A percentile compares a stretch with the other conserved stretches of the same genome.
Conservation (phyloP, 1,284 basidiomycete species). For the Xerocomus minutiporus region DNA sequence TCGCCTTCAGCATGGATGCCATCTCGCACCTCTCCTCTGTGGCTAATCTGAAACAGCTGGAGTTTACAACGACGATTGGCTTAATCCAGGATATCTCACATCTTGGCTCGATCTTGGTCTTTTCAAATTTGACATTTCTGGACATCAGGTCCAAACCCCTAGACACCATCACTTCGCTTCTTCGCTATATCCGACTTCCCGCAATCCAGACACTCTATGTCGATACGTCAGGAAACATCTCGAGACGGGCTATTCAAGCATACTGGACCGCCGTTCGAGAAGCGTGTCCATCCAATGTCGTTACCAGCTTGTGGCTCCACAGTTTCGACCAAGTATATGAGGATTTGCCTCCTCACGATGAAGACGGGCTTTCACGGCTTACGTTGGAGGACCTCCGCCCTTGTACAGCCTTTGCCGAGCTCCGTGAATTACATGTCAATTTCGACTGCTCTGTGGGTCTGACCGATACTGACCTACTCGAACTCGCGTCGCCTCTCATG, state of each 20-base stretch:
- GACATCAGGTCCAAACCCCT: neutral
- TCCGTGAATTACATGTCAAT: neutral
- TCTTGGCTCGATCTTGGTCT: neutral
- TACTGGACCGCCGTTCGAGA: neutral
- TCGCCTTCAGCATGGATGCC: neutral
- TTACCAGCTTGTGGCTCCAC: too few relatives aligned
- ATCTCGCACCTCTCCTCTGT: neutral
- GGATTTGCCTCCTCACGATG: too few relatives aligned
- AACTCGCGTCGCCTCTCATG: neutral
- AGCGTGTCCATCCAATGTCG: neutral
- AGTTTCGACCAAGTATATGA: too few relatives aligned
- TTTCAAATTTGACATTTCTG: neutral
- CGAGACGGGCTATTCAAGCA: neutral
- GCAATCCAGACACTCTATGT: neutral
- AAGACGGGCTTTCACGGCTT: too few relatives aligned
- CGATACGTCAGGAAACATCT: accelerated
- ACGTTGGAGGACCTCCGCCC: neutral
- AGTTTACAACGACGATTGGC: neutral
- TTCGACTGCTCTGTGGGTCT: neutral
- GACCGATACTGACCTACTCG: neutral
- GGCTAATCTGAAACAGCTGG: neutral
- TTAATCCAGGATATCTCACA: neutral
- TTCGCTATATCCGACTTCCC: neutral
- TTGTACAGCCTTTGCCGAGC: neutral
- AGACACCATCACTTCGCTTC: too few relatives aligned